phyloP scores from a whole-genome alignment of 176 grass and related monocot genomes.

The Triticum urartu region DNA sequence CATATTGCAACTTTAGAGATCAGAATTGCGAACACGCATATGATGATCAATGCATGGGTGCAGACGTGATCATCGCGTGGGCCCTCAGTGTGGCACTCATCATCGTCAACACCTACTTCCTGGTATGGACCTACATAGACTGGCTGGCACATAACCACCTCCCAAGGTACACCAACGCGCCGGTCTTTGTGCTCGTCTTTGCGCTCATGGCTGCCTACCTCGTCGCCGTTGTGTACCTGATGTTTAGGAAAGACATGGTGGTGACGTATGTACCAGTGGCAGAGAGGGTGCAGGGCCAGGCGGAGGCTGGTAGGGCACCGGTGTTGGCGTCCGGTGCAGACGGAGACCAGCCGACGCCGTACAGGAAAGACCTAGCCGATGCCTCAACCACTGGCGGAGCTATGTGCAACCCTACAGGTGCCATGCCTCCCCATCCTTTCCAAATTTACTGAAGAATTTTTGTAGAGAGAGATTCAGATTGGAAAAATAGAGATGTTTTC shows the following conservation, averaged over 20 bases:
- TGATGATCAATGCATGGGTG: neutral
- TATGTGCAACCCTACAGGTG: too few species aligned
- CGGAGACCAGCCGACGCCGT: slow-evolving; percentile 28
- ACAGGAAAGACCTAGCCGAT: slow-evolving; percentile 45
- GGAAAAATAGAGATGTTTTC: too few species aligned
- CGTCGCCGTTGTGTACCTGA: slow-evolving; percentile 45
- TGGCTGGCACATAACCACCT: slow-evolving; percentile 45
- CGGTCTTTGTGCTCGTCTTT: slow-evolving; percentile 33
- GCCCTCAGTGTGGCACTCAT: slow-evolving; percentile 43
- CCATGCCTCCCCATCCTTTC: too few species aligned
- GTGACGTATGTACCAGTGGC: slow-evolving; percentile 30
- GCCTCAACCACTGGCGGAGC: neutral
- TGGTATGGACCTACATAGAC: slow-evolving; percentile 45
- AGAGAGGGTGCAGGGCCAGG: slow-evolving; percentile 31
- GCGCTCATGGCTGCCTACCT: slow-evolving; percentile 48
- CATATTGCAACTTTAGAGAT: neutral
- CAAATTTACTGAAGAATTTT: too few species aligned
- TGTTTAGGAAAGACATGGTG: slow-evolving; percentile 54
- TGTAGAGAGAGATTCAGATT: too few species aligned
- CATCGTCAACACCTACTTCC: slow-evolving; percentile 63
- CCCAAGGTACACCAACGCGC: slow-evolving; percentile 34
- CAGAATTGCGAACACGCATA: neutral
- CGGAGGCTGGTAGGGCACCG: slow-evolving; percentile 11
- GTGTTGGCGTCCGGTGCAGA: neutral
- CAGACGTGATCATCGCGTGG: slow-evolving; percentile 44